Base-by-base conservation (phyloP, 352 stramenopile species). In the Halophytophthora polymorphica region DNA sequence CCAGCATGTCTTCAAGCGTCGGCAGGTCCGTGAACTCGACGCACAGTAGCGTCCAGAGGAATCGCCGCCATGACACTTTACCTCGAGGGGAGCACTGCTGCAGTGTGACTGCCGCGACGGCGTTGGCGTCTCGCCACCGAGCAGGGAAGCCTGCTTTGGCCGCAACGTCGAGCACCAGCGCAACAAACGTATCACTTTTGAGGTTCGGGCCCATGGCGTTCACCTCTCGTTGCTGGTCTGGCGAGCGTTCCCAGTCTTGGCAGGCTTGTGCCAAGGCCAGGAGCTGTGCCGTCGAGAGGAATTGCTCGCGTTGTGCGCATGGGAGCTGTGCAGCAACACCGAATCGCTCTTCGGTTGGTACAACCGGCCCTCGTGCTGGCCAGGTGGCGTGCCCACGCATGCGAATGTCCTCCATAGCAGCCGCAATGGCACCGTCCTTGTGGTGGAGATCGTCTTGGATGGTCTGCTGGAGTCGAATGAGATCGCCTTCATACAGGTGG, bases 41-140 rank as follows among this genome's bases (percentile, higher is more conserved):
- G 45, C 57, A 72, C 8, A 83, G 13, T 31, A 85, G 22, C 23
- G 67, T 68, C 40, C 75, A 68, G 3, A 85, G 29, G 6, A 84
- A 57, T 14, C 55, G 53, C 28, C 61, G 59, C 76, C 76, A 87
- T 17, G 56, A 64, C 6, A 73, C 41, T 3, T 41, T 19, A 3
- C 18, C 51, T 15, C 28, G 23, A 15, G 29, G 19, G 3, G 41
- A 58, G 25, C 42, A 65, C 22, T 64, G 51, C 38, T 65, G 51
- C 6, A 68, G 56, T 36, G 69, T 70, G 29, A 83, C 39, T 25
- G 50, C 52, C 33, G 71, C 71, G 22, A 85, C 41, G 2, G 60
- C 47, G 2, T 35, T 62, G 13, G 69, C 25, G 33, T 70, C 58
- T 49, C 52, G 60, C 76, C 76, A 87, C 1, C 41, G 47, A 6